These are phyloP conservation scores for Camellia sinensis DNA, from an alignment of 148 eudicot genomes.

Conservation along the genomic window DNA sequence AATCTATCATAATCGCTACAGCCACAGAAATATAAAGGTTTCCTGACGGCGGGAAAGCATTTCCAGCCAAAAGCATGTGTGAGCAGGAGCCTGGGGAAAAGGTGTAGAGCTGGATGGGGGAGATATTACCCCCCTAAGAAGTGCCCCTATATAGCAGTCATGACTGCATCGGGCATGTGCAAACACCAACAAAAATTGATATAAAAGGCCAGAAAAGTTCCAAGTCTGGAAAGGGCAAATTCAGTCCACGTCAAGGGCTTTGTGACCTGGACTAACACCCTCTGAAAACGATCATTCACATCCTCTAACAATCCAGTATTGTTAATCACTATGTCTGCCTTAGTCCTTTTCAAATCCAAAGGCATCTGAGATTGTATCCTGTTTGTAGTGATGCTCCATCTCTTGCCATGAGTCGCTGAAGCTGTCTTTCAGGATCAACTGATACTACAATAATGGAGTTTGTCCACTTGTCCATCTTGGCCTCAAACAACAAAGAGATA, in stretches of 20 bases:
- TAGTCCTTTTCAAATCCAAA: constrained; percentile 58
- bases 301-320: constrained; percentile 76
- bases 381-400: constrained; percentile 54
- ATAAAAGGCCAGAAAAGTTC: constrained; percentile 57
- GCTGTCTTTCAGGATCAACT: constrained; percentile 80
- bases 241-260: constrained; percentile 83
- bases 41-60: no score
- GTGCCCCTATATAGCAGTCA: no score
- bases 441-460: constrained; percentile 70
- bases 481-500: constrained; percentile 79
- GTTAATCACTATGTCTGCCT: constrained; percentile 79
- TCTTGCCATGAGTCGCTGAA: constrained; percentile 68
- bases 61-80: no score
- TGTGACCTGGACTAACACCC: constrained; percentile 46
- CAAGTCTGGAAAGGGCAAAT: constrained; percentile 68
- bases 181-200: constrained; percentile 44
- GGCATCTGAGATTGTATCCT: constrained; percentile 89
- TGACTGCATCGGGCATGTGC: no score
- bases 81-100: no score
- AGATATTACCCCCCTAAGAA: no score
- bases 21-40: background rate
- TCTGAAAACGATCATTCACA: constrained; percentile 51
- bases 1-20: background rate
- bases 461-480: constrained; percentile 85
- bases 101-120: no score